Conservation (phyloP, 1,139 yeast species). For the Trichomonascaceae sp. region DNA sequence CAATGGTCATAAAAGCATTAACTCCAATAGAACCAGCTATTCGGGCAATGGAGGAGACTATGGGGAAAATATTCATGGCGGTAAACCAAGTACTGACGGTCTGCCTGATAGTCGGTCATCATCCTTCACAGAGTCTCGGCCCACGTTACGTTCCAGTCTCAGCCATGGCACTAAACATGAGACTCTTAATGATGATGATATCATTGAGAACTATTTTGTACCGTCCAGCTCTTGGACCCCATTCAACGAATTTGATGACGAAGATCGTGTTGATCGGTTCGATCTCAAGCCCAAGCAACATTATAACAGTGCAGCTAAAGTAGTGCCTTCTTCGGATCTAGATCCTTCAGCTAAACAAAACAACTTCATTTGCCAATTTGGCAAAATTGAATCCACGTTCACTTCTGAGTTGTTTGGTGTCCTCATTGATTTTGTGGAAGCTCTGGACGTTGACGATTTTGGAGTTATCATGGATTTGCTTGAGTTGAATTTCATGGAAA, state of each 20-base stretch:
- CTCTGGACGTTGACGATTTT: slow-evolving; percentile 28
- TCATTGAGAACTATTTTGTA: slow-evolving; percentile 16
- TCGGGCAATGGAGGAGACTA: slow-evolving; percentile 5
- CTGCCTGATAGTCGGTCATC: not conserved
- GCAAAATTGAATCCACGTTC: slow-evolving; percentile 36
- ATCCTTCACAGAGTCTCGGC: not conserved
- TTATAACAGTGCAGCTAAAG: slow-evolving; percentile 41
- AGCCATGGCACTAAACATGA: not conserved
- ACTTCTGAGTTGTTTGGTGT: slow-evolving; percentile 29
- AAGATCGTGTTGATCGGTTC: slow-evolving; percentile 6
- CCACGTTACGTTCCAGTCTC: not conserved
- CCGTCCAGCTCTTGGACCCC: slow-evolving; percentile 25
- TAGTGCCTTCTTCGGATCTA: slow-evolving; percentile 37
- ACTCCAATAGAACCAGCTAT: slow-evolving; percentile 9
- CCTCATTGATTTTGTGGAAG: slow-evolving; percentile 20
- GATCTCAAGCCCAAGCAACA: slow-evolving; percentile 32
- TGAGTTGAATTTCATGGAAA: slow-evolving; percentile 54
- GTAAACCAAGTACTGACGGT: not conserved
- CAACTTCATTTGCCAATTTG: slow-evolving; percentile 49
- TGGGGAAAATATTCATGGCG: not conserved
- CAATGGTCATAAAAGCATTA: slow-evolving; percentile 4
- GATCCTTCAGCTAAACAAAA: slow-evolving; percentile 49
- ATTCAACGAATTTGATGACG: slow-evolving; percentile 11
- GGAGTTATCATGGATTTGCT: slow-evolving; percentile 54
- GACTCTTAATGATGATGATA: not conserved